Evolutionary conservation across 352 stramenopile genomes (phyloP).

Genomic region (Phytopythium montanum): DNA sequence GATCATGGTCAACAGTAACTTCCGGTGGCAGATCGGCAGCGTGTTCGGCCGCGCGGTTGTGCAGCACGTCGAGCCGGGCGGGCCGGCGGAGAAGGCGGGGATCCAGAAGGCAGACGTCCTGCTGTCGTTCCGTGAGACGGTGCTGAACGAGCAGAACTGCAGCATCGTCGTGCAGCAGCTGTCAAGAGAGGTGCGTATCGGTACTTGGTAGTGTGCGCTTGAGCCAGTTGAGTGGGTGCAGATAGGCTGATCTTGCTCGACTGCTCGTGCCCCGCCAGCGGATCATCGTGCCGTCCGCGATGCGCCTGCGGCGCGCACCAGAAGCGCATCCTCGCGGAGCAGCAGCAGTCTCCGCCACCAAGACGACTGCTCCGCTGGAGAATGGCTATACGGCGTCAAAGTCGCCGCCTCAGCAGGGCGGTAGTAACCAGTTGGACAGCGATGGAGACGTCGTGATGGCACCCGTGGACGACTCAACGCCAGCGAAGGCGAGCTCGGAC

Average conservation of each 20-base stretch:
- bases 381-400: neutral
- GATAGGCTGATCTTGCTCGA: constrained; percentile 1
- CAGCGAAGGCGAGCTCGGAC: constrained; percentile 9
- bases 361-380: neutral
- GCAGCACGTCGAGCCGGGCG: constrained; percentile 62
- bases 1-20: constrained; percentile 67
- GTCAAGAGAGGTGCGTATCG: constrained; percentile 55
- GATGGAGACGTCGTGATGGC: constrained; percentile 75
- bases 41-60: constrained; percentile 84
- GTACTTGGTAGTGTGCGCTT: neutral
- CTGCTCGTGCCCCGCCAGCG: constrained; percentile 23
- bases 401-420: neutral
- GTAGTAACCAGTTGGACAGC: constrained; percentile 19
- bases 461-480: constrained; percentile 13
- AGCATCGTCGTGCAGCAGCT: constrained; percentile 70
- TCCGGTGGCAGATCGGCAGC: constrained; percentile 81
- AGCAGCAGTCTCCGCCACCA: neutral
- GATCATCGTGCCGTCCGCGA: constrained; percentile 57
- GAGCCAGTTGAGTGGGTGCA: neutral
- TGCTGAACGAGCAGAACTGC: constrained; percentile 79
- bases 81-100: constrained; percentile 57
- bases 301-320: constrained; percentile 67
- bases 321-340: constrained; percentile 28
- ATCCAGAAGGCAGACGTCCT: constrained; percentile 87
- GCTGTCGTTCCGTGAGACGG: constrained; percentile 63